These are phyloP conservation scores for Mallotus nudiflorus DNA, from an alignment of 345 rosid genomes.

Conservation along the genomic window DNA sequence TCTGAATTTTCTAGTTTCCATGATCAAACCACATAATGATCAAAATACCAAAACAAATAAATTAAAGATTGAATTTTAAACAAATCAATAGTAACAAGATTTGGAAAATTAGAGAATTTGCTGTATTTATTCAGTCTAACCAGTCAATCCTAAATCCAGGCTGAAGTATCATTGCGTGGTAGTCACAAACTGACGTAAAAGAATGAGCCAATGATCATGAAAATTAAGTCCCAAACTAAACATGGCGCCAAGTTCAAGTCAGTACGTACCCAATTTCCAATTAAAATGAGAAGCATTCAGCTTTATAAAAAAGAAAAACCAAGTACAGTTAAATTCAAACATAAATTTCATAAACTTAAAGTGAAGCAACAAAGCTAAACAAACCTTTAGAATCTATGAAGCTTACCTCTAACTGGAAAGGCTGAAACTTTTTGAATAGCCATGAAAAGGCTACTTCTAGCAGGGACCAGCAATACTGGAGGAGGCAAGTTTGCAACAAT, in stretches of 20 bases:
- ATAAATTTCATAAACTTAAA: background rate
- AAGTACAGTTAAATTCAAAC: slow-evolving; percentile 1
- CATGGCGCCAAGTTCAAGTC: background rate
- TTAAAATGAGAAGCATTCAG: background rate
- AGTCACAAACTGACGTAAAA: background rate
- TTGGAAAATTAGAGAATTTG: too few relatives aligned
- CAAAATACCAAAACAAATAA: too few relatives aligned
- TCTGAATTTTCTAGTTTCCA: too few relatives aligned
- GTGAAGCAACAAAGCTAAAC: background rate
- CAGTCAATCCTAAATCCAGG: background rate
- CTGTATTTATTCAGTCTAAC: too few relatives aligned
- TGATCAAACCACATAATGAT: too few relatives aligned
- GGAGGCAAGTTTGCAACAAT: slow-evolving; percentile 44
- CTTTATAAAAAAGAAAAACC: background rate
- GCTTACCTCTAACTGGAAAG: slow-evolving; percentile 44
- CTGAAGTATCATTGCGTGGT: background rate
- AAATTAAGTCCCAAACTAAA: background rate
- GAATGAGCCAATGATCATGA: background rate
- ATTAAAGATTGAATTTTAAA: too few relatives aligned
- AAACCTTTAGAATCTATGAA: background rate
- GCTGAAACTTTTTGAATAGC: slow-evolving; percentile 40
- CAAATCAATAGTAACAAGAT: too few relatives aligned
- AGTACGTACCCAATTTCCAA: background rate
- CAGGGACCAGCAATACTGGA: slow-evolving; percentile 43
- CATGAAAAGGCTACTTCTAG: slow-evolving; percentile 41